Evolutionary conservation across 2,329 filamentous ascomycete species (phyloP), one percentile per base, ranked within the genome.

Genomic region (Colletotrichum costaricense): DNA sequence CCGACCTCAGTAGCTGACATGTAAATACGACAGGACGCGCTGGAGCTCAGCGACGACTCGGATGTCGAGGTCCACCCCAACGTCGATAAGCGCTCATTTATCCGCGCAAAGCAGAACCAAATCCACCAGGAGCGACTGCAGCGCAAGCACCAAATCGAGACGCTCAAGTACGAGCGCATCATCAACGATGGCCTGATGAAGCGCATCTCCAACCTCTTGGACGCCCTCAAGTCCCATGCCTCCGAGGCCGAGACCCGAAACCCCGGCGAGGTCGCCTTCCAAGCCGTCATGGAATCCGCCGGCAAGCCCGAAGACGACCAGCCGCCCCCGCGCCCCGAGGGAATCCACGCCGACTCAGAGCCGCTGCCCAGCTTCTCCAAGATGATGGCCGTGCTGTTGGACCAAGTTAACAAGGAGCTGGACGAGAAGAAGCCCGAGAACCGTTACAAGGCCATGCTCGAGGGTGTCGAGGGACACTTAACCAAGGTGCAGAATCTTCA

Each of bases 31-130:
- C 74, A 94, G 92, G 94, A 98, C 82, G 93, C 93, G 73, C 90
- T 99, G 80, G 97, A 99, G 91, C 92, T 99, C 81, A 98, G 95
- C 80, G 97, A 99, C 84, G 97, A 99, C 85, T 98, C 95, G 64
- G 97, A 99, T 80, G 93, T 99, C 79, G 97, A 99, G 86, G 97
- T 98, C 64, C 97, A 99, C 84, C 97, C 97, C 74, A 99, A 99
- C 82, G 97, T 99, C 82, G 97, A 99, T 86, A 99, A 99, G 84
- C 91, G 93, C 64, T 98, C 96, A 74, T 99, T 99, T 84, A 99
- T 99, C 82, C 94, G 96, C 76, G 97, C 97, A 76, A 99, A 99
- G 86, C 97, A 98, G 86, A 93, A 92, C 78, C 95, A 99, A 85
- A 99, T 99, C 79, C 97, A 99, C 83, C 92, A 95, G 80, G 93